Percentiles rank a stretch among this genome's conserved stretches.
Conservation (phyloP, 805 yeast genomes). For the Candida fluviatilis region DNA sequence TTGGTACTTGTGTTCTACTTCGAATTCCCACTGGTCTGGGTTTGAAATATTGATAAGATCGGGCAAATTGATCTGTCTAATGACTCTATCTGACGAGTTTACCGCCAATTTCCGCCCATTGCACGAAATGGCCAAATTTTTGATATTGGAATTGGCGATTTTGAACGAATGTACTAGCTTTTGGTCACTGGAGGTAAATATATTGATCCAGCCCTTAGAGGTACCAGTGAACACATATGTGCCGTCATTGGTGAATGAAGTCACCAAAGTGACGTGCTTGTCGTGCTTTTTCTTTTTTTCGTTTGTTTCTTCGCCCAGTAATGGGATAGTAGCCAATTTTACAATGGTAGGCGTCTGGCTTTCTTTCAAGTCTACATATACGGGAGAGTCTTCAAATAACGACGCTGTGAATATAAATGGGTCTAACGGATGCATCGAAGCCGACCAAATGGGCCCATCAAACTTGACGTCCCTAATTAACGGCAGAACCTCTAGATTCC, state of each 20-base stretch:
- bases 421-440: constrained; percentile 50
- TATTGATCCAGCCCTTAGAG: constrained; percentile 70
- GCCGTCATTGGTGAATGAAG: constrained; percentile 51
- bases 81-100: constrained; percentile 74
- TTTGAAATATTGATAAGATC: constrained; percentile 30
- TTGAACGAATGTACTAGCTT: constrained; percentile 46
- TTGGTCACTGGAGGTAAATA: constrained; percentile 30
- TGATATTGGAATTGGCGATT: constrained; percentile 67
- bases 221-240: constrained; percentile 68
- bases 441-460: constrained; percentile 73
- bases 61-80: constrained; percentile 56
- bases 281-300: constrained; percentile 15
- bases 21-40: constrained; percentile 47
- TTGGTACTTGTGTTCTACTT: constrained; percentile 76
- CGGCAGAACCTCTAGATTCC: constrained; percentile 16
- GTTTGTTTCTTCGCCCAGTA: constrained; percentile 14
- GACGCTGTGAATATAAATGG: constrained; percentile 55
- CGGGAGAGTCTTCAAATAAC: constrained; percentile 58
- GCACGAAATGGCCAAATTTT: constrained; percentile 56
- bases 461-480: constrained; percentile 46
- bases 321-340: constrained; percentile 15
- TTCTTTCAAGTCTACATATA: constrained; percentile 41
- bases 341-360: constrained; percentile 14
- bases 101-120: constrained; percentile 62
- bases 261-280: constrained; percentile 46